Base-by-base conservation (phyloP, 2,329 filamentous ascomycete species). In the Aspergillus piperis region DNA sequence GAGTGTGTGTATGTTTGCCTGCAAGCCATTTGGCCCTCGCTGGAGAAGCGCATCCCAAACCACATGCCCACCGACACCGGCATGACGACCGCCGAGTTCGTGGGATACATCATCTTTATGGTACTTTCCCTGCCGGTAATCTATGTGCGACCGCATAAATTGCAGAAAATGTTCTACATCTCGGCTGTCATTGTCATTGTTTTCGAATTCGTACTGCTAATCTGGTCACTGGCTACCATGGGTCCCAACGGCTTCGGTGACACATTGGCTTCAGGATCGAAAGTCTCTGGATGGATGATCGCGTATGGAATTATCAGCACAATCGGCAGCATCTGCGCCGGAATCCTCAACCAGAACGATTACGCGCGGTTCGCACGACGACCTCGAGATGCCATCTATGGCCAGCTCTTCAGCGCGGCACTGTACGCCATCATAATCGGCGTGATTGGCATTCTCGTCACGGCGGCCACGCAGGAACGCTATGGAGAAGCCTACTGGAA, bases 1-100 rank as follows among this genome's bases (percentile, higher is more conserved):
- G 72, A 80, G 65, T 81, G 79, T 52, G 63, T 81, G 57, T 80
- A 81, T 54, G 72, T 82, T 48, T 79, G 79, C 54, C 71, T 83
- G 5, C 75, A 78, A 10, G 79, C 81, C 1, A 78, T 80, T 68
- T 78, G 79, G 64, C 80, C 80, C 10, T 71, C 72, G 7, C 71
- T 81, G 36, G 79, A 81, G 57, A 52, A 72, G 0, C 77, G 77
- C 61, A 75, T 82, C 47, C 75, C 72, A 13, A 81, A 81, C 64
- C 71, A 68, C 41, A 77, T 82, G 52, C 74, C 80, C 4, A 67
- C 63, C 1, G 70, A 70, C 19, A 80, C 77, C 1, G 77, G 77
- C 23, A 80, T 80, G 73, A 82, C 79, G 6, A 78, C 77, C 0
- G 78, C 79, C 0, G 71, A 76, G 2, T 81, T 82, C 54, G 68